Evolutionary conservation across 1,284 basidiomycete species (phyloP).

Genomic region (Heterobasidion occidentale): DNA sequence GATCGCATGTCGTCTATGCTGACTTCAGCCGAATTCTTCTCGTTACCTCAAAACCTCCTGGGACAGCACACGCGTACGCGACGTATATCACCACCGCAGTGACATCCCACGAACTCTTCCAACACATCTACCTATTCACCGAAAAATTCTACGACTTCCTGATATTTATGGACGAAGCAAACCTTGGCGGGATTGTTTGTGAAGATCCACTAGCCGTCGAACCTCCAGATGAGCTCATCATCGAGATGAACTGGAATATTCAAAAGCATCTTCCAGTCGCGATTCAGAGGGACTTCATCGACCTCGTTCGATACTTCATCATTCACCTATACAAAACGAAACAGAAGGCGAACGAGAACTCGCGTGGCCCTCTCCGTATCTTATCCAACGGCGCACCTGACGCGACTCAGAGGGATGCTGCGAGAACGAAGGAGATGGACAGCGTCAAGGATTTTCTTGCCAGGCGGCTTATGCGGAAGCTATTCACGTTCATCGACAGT

Average conservation of each 20-base stretch:
- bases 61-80: conserved; percentile 92
- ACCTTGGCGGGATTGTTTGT: conserved; percentile 88
- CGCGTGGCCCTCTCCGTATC: conserved; percentile 68
- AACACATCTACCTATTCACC: conserved; percentile 84
- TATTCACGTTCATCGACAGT: conserved; percentile 67
- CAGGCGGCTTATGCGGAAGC: conserved; percentile 74
- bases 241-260: conserved; percentile 97
- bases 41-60: conserved; percentile 93
- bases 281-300: conserved; percentile 75
- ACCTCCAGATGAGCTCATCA: conserved; percentile 54
- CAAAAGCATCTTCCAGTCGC: conserved; percentile 83
- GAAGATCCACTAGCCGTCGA: conserved; percentile 65
- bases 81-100: conserved; percentile 93
- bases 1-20: conserved; percentile 92
- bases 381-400: conserved; percentile 67
- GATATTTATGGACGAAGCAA: conserved; percentile 93
- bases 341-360: conserved; percentile 49
- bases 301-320: conserved; percentile 78
- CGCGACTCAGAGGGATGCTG: conserved; percentile 55
- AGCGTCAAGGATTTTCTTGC: conserved; percentile 70
- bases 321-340: conserved; percentile 80
- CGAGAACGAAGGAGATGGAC: conserved; percentile 66
- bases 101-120: conserved; percentile 92
- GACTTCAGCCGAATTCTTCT: conserved; percentile 90
- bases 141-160: conserved; percentile 93